A percentile compares a stretch with the other conserved stretches of the same genome.
Evolutionary conservation across 345 rosid species (phyloP).

Genomic region (Zanthoxylum bungeanum): DNA sequence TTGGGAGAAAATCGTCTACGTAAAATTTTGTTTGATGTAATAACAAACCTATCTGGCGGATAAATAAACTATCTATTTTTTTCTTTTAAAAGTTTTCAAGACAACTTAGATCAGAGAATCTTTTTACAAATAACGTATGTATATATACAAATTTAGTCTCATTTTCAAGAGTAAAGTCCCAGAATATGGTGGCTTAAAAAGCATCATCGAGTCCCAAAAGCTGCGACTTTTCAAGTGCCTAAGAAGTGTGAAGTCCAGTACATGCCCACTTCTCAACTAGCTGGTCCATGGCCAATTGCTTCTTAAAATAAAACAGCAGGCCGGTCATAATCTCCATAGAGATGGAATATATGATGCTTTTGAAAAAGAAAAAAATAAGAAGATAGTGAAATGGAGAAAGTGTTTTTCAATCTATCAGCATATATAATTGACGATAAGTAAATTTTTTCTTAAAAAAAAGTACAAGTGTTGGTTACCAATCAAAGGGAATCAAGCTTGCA

Average conservation of each 20-base stretch:
- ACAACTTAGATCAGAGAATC: no score
- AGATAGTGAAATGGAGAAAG: background rate
- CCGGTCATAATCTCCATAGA: background rate
- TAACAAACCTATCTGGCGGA: no score
- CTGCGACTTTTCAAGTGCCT: background rate
- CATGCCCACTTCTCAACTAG: background rate
- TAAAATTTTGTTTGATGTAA: no score
- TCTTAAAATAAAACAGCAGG: no score
- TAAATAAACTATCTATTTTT: no score
- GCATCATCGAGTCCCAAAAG: background rate
- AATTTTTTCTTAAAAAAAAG: no score
- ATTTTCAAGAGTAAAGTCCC: background rate
- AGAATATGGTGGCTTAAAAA: background rate
- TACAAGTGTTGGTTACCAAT: constrained; percentile 9
- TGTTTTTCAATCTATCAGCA: background rate
- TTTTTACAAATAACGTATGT: no score
- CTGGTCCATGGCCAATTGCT: background rate
- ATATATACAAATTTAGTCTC: background rate
- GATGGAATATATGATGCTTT: background rate
- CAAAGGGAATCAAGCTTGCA: constrained; percentile 22
- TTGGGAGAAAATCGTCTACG: no score
- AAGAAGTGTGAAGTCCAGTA: background rate
- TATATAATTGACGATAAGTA: constrained; percentile 9
- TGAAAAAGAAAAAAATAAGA: background rate
- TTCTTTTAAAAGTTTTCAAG: no score